A percentile compares a stretch with the other conserved stretches of the same genome.
Conservation (phyloP, 495 filamentous ascomycete genomes). For the Chaetomium tenue region DNA sequence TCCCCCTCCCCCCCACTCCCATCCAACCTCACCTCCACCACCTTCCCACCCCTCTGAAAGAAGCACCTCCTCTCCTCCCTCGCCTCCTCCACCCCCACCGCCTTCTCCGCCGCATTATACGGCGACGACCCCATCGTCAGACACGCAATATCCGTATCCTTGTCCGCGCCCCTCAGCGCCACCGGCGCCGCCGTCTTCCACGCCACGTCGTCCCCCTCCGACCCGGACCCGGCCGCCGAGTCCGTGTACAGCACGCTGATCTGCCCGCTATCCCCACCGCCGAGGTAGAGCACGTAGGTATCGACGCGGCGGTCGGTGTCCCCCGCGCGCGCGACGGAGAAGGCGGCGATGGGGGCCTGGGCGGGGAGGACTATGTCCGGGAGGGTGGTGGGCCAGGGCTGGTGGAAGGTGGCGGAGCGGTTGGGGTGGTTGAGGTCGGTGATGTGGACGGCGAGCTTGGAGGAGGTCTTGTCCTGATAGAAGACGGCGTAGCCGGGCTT, state of each 20-base stretch:
- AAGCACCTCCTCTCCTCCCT: slow-evolving; percentile 17
- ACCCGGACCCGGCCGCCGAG: neutral
- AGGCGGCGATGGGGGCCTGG: slow-evolving; percentile 20
- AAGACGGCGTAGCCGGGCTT: slow-evolving; percentile 29
- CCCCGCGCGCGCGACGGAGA: slow-evolving; percentile 14
- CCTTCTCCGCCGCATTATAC: neutral
- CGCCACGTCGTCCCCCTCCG: neutral
- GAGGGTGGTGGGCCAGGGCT: slow-evolving; percentile 20
- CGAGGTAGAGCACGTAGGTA: slow-evolving; percentile 25
- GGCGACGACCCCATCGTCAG: slow-evolving; percentile 22
- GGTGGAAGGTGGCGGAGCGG: neutral
- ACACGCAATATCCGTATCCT: slow-evolving; percentile 25
- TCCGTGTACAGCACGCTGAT: slow-evolving; percentile 24
- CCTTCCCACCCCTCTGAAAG: slow-evolving; percentile 23
- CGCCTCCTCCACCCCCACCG: slow-evolving; percentile 12
- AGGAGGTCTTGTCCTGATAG: slow-evolving; percentile 16
- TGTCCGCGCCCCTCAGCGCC: slow-evolving; percentile 18
- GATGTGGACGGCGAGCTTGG: slow-evolving; percentile 8
- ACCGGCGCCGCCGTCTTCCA: slow-evolving; percentile 23
- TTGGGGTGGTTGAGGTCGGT: slow-evolving; percentile 9
- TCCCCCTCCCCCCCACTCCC: slow-evolving; percentile 7
- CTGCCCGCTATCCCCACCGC: slow-evolving; percentile 3
- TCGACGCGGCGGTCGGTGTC: slow-evolving; percentile 21
- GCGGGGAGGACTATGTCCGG: slow-evolving; percentile 11
- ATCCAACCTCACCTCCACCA: slow-evolving; percentile 21